phyloP scores from a whole-genome alignment of 2,329 filamentous ascomycete species.

The Colletotrichum chrysophilum region DNA sequence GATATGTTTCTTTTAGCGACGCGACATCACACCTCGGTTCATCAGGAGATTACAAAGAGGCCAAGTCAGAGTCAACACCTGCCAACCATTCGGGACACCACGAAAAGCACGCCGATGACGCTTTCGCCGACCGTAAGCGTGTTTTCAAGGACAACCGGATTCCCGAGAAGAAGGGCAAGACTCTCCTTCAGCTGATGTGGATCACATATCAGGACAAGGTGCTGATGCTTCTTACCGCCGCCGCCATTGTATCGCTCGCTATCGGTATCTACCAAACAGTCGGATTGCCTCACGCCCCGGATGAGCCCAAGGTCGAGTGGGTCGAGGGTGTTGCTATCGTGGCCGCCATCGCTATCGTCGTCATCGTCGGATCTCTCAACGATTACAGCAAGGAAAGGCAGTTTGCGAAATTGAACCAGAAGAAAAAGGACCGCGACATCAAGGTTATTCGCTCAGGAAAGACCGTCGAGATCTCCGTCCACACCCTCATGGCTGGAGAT shows the following conservation, averaged over 20 bases:
- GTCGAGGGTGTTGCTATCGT: constrained; percentile 84
- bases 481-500: constrained; percentile 73
- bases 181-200: constrained; percentile 76
- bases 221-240: constrained; percentile 72
- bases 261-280: constrained; percentile 80
- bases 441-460: constrained; percentile 76
- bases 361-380: constrained; percentile 77
- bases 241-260: constrained; percentile 74
- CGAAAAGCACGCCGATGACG: constrained; percentile 27
- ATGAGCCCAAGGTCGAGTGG: constrained; percentile 54
- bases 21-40: constrained; percentile 47
- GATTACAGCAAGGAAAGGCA: constrained; percentile 84
- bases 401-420: constrained; percentile 79
- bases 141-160: constrained; percentile 76
- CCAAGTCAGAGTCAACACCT: neutral
- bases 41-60: constrained; percentile 17
- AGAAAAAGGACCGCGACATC: constrained; percentile 77
- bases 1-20: constrained; percentile 74
- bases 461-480: constrained; percentile 72
- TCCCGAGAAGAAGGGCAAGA: constrained; percentile 78
- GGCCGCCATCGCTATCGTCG: constrained; percentile 79
- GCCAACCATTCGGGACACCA: neutral
- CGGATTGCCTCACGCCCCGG: constrained; percentile 57
- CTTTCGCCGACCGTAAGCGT: constrained; percentile 69
- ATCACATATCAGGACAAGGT: constrained; percentile 87